Conservation (phyloP, 148 eudicot genomes). For the Polygonum maritimum region DNA sequence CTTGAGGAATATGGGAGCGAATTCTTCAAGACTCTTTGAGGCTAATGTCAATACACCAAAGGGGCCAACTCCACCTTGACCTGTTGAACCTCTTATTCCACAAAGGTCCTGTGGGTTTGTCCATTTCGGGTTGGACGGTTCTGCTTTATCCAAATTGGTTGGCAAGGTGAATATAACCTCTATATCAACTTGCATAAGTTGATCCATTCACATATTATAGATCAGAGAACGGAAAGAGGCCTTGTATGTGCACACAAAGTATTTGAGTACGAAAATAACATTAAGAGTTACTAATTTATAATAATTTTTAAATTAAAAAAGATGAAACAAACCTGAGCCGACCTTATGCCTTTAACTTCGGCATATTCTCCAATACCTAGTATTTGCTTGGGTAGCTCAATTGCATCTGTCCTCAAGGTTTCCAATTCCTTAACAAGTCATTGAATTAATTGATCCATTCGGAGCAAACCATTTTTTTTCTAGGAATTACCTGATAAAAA, state of each 20-base stretch:
- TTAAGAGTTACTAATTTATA: background rate
- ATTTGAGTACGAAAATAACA: no score
- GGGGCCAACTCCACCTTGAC: slow-evolving; percentile 57
- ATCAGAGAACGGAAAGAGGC: no score
- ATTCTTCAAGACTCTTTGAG: slow-evolving; percentile 31
- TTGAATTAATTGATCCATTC: slow-evolving; percentile 38
- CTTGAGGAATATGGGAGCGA: slow-evolving; percentile 36
- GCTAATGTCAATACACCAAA: slow-evolving; percentile 55
- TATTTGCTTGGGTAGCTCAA: slow-evolving; percentile 9
- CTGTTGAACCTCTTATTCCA: slow-evolving; percentile 29
- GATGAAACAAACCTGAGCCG: slow-evolving; percentile 34
- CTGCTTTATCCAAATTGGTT: slow-evolving; percentile 36
- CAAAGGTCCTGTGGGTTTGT: slow-evolving; percentile 36
- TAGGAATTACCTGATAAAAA: slow-evolving; percentile 23
- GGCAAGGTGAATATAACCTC: slow-evolving; percentile 34
- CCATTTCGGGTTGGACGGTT: slow-evolving; percentile 41
- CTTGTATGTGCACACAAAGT: no score
- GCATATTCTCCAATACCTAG: slow-evolving; percentile 19
- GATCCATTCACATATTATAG: background rate
- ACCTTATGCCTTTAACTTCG: slow-evolving; percentile 32
- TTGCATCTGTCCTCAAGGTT: slow-evolving; percentile 23
- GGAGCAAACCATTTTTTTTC: slow-evolving; percentile 33
- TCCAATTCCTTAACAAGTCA: slow-evolving; percentile 51
- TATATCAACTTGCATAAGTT: slow-evolving; percentile 39
- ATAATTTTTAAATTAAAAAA: no score